A percentile compares a stretch with the other conserved stretches of the same genome.
Evolutionary conservation across 129 eudicot genomes (phyloP).

Genomic region (Lactuca sativa): DNA sequence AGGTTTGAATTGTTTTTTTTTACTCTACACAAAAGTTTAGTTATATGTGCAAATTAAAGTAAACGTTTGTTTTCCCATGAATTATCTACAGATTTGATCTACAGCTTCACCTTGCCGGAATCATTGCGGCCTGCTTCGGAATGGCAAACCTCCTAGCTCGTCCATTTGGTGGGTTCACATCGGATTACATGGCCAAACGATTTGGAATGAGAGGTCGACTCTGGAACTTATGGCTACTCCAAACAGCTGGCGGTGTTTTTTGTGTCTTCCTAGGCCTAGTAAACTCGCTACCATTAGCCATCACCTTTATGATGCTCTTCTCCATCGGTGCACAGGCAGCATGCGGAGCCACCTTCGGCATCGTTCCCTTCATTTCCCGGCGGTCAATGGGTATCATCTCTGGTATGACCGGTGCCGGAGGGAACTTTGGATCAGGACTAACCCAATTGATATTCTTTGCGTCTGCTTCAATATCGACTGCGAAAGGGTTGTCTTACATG

Average conservation of each 20-base stretch:
- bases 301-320: neutral
- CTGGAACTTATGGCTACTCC: neutral
- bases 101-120: neutral
- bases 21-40: neutral
- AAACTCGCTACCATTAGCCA: slow-evolving; percentile 42
- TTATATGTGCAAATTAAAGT: too few species aligned
- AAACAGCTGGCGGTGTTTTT: slow-evolving; percentile 21
- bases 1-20: too few species aligned
- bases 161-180: neutral
- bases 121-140: neutral
- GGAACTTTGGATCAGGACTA: slow-evolving; percentile 58
- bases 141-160: neutral
- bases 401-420: slow-evolving; percentile 51
- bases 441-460: slow-evolving; percentile 58
- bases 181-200: neutral
- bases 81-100: neutral
- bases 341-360: neutral
- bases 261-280: slow-evolving; percentile 56
- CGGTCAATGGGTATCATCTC: neutral
- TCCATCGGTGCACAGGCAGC: neutral
- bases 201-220: neutral
- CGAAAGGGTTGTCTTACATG: slow-evolving; percentile 26
- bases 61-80: too few species aligned
- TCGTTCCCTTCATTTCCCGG: neutral
- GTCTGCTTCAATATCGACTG: slow-evolving; percentile 38